phyloP scores from a whole-genome alignment of 441 rosid species.

The Euphorbia schlechtendalii region DNA sequence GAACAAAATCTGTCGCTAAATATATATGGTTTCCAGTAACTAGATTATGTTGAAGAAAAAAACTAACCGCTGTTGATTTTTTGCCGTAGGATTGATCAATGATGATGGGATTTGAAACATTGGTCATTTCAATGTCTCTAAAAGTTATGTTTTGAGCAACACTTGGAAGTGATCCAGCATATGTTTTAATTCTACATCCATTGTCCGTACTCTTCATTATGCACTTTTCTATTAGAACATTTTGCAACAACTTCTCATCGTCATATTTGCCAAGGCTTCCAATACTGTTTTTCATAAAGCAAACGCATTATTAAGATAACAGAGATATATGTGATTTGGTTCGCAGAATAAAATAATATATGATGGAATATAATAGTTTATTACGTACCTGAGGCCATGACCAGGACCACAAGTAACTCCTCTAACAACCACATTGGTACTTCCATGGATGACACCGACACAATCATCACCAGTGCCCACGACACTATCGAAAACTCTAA shows the following conservation, averaged over 20 bases:
- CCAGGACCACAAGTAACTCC: constrained; percentile 67
- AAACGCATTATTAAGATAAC: background rate
- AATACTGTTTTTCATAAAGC: constrained; percentile 9
- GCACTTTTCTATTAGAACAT: constrained; percentile 38
- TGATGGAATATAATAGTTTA: too few relatives aligned
- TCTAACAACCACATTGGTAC: constrained; percentile 33
- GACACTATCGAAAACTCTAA: constrained; percentile 27
- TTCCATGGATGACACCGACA: constrained; percentile 46
- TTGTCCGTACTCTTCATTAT: constrained; percentile 39
- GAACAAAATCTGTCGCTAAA: background rate
- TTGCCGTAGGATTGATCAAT: constrained; percentile 61
- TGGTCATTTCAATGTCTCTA: constrained; percentile 37
- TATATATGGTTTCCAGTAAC: background rate
- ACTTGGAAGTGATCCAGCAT: constrained; percentile 40
- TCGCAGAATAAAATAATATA: too few relatives aligned
- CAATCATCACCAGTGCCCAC: constrained; percentile 62
- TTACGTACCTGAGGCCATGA: constrained; percentile 56
- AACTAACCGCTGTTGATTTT: constrained; percentile 18
- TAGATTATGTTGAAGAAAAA: background rate
- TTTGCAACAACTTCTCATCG: constrained; percentile 43
- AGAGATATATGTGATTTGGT: background rate
- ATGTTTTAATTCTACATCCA: constrained; percentile 71
- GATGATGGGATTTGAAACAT: constrained; percentile 55
- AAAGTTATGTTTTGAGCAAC: constrained; percentile 33
- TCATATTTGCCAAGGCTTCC: constrained; percentile 64